These are phyloP conservation scores for Hymenoscyphus fructigenus DNA, from an alignment of 2,329 filamentous ascomycete genomes.

Conservation along the genomic window DNA sequence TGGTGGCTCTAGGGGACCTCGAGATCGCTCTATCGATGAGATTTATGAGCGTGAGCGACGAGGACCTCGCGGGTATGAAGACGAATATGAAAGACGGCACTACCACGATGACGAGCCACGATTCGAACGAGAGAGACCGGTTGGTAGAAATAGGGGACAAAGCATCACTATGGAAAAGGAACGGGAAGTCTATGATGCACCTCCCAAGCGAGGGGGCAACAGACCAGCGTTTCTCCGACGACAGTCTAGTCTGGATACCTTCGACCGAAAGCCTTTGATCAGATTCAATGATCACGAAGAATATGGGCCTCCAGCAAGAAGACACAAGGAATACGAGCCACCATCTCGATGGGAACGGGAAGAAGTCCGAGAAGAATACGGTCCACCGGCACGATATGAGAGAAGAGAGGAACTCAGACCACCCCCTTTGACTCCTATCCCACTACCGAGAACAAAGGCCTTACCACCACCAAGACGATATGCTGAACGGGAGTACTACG, in stretches of 20 bases:
- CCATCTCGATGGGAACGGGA: conserved; percentile 42
- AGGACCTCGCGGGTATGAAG: conserved; percentile 33
- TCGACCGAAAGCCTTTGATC: conserved; percentile 70
- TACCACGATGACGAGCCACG: conserved; percentile 44
- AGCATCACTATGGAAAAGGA: conserved; percentile 35
- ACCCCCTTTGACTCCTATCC: conserved; percentile 55
- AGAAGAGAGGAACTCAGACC: conserved; percentile 43
- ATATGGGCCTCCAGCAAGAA: conserved; percentile 47
- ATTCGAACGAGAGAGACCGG: conserved; percentile 51
- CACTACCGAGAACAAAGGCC: conserved; percentile 63
- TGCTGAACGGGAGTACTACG: conserved; percentile 56
- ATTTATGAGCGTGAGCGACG: conserved; percentile 51
- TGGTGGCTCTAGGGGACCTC: conserved; percentile 38
- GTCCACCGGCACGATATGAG: conserved; percentile 50
- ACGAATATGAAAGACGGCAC: conserved; percentile 40
- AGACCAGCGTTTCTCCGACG: conserved; percentile 72
- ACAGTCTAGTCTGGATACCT: conserved; percentile 88
- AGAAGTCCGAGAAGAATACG: conserved; percentile 59
- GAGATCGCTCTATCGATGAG: conserved; percentile 51
- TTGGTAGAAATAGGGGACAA: conserved; percentile 39
- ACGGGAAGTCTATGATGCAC: conserved; percentile 29
- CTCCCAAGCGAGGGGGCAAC: conserved; percentile 39
- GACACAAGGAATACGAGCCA: conserved; percentile 47
- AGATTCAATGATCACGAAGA: conserved; percentile 43
- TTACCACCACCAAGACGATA: conserved; percentile 60